Evolutionary conservation across 2,329 filamentous ascomycete species (phyloP).

Genomic region (Monilinia vaccinii-corymbosi): DNA sequence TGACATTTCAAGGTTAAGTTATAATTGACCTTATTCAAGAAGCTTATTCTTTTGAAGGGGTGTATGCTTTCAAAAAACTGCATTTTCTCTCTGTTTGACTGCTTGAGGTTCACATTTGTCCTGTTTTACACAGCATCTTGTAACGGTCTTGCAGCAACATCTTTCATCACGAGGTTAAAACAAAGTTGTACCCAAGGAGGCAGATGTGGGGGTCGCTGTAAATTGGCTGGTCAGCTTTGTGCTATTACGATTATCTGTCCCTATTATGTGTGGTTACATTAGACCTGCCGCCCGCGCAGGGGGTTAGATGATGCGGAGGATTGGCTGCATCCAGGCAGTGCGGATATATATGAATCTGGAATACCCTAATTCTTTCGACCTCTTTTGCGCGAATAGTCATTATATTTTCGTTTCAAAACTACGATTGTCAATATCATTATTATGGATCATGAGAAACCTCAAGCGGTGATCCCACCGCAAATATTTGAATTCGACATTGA

Average conservation of each 20-base stretch:
- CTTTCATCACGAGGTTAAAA: neutral
- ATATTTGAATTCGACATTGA: slow-evolving; percentile 20
- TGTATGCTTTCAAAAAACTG: neutral
- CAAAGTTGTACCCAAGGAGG: neutral
- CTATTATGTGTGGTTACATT: slow-evolving; percentile 4
- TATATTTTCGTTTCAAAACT: neutral
- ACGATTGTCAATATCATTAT: neutral
- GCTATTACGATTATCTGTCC: slow-evolving; percentile 4
- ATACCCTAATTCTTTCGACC: neutral
- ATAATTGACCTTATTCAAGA: neutral
- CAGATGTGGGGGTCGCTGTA: neutral
- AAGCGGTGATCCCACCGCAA: slow-evolving; percentile 21
- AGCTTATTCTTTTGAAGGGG: neutral
- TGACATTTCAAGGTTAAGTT: slow-evolving; percentile 3
- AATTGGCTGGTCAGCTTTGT: slow-evolving; percentile 5
- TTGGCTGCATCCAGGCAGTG: slow-evolving; percentile 7
- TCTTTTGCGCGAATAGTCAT: neutral
- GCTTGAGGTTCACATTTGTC: neutral
- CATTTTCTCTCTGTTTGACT: neutral
- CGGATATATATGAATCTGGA: slow-evolving; percentile 5
- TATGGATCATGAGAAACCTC: slow-evolving; percentile 27
- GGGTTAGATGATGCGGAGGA: slow-evolving; percentile 6
- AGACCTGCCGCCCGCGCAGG: neutral
- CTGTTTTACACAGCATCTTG: neutral
- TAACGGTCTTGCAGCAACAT: neutral